These are phyloP conservation scores for Pelargonium fulgidum DNA, from an alignment of 441 rosid species.

Conservation along the genomic window DNA sequence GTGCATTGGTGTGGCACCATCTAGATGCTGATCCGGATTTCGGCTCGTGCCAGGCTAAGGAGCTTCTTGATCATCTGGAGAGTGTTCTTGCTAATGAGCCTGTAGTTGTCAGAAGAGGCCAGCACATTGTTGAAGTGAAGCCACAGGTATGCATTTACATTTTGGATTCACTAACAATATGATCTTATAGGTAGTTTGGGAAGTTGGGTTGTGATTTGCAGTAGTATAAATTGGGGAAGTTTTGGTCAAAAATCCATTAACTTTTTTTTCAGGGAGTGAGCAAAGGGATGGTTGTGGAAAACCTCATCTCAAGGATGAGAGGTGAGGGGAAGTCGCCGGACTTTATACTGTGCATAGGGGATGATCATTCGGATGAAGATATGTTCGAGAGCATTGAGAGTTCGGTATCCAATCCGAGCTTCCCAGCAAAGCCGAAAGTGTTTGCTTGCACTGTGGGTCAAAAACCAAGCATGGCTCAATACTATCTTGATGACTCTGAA, in stretches of 20 bases:
- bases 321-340: conserved; percentile 12
- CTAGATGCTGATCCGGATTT: conserved; percentile 14
- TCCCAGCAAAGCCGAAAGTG: neutral
- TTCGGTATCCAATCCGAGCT: neutral
- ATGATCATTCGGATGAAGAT: conserved; percentile 17
- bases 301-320: conserved; percentile 7
- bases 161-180: no score
- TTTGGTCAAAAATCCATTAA: neutral
- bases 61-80: conserved; percentile 20
- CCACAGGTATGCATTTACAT: neutral
- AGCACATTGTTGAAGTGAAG: conserved; percentile 12
- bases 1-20: conserved; percentile 21
- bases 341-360: conserved; percentile 18
- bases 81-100: conserved; percentile 17
- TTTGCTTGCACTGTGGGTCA: conserved; percentile 16
- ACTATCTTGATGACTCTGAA: conserved; percentile 9
- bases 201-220: no score
- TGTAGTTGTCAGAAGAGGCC: conserved; percentile 12
- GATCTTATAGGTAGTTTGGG: neutral
- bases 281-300: conserved; percentile 14
- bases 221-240: no score
- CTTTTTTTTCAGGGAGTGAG: conserved; percentile 14
- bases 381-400: conserved; percentile 8
- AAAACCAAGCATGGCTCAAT: conserved; percentile 21
- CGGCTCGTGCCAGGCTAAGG: conserved; percentile 20